These are phyloP conservation scores for Aegilops tauschii DNA, from an alignment of 176 grass and related monocot genomes.

Conservation along the genomic window DNA sequence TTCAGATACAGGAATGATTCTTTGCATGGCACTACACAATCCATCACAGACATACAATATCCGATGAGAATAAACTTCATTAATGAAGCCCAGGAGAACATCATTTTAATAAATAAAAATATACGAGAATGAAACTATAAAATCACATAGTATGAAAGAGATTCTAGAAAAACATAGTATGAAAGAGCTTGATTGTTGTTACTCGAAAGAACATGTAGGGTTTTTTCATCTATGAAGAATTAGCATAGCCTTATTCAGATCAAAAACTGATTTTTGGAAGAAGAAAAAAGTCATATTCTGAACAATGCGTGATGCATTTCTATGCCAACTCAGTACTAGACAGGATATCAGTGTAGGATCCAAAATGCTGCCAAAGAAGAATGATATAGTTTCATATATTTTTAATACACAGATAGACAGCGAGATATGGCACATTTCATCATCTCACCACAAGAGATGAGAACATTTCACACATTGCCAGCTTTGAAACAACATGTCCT, in stretches of 20 bases:
- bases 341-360: not conserved
- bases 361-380: not conserved
- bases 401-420: not conserved
- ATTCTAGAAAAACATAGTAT: not conserved
- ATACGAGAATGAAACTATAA: not conserved
- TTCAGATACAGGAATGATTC: not conserved
- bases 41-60: not conserved
- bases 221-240: not conserved
- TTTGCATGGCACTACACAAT: not conserved
- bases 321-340: not conserved
- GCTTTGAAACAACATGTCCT: not conserved
- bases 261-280: not conserved
- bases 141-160: not conserved
- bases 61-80: not conserved
- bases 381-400: not conserved
- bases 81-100: not conserved
- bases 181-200: not conserved
- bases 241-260: not conserved
- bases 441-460: not conserved
- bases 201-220: not conserved
- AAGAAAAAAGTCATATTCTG: not conserved
- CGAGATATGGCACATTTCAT: not conserved
- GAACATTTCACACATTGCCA: not conserved
- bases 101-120: not conserved
- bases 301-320: not conserved